Conservation (phyloP, 805 yeast genomes). For the Saccharomycopsis vini region DNA sequence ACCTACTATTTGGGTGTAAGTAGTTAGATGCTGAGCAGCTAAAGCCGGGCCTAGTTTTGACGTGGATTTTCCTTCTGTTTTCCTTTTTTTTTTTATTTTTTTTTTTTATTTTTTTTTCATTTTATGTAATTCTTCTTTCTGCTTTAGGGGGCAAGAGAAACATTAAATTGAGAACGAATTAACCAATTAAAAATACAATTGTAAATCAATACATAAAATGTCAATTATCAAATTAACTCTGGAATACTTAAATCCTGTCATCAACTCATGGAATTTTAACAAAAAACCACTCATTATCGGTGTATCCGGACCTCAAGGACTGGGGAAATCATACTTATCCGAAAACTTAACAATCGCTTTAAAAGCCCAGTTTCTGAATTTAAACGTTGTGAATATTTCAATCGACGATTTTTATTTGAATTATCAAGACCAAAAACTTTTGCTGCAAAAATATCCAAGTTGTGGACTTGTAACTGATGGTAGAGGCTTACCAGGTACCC, state of each 20-base stretch:
- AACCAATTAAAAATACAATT: too few relatives aligned
- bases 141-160: too few relatives aligned
- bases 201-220: too few relatives aligned
- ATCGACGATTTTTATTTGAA: constrained; percentile 83
- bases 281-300: constrained; percentile 42
- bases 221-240: constrained; percentile 1
- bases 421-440: constrained; percentile 44
- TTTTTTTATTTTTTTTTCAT: too few relatives aligned
- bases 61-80: too few relatives aligned
- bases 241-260: constrained; percentile 25
- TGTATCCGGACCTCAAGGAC: constrained; percentile 70
- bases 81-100: too few relatives aligned
- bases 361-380: constrained; percentile 27
- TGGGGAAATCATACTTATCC: constrained; percentile 61
- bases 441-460: constrained; percentile 33
- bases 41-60: too few relatives aligned
- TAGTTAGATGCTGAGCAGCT: too few relatives aligned
- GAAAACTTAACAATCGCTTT: constrained; percentile 31
- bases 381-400: constrained; percentile 45
- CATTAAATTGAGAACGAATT: too few relatives aligned
- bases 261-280: constrained; percentile 25
- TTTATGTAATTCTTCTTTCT: neutral
- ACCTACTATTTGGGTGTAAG: too few relatives aligned
- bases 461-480: constrained; percentile 56
- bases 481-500: constrained; percentile 92